phyloP scores from a whole-genome alignment of 108 stramenopile species.

The Nitzschia sp. region DNA sequence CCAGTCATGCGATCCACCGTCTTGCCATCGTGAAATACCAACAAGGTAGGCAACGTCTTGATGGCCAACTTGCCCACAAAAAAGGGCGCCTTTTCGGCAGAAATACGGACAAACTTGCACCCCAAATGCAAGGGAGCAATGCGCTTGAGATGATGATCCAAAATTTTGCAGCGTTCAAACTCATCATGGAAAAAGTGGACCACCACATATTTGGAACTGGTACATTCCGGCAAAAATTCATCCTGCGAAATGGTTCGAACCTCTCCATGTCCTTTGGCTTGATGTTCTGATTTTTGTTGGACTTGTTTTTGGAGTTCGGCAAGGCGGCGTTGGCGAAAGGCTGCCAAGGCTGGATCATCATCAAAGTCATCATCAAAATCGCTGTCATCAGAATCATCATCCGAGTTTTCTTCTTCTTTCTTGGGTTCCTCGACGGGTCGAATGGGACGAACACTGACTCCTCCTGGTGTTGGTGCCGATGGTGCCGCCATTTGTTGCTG shows the following conservation, averaged over 20 bases:
- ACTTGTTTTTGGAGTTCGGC: constrained; percentile 71
- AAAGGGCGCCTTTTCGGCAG: constrained; percentile 96
- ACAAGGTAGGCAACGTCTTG: constrained; percentile 66
- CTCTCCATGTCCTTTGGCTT: constrained; percentile 94
- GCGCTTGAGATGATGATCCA: constrained; percentile 90
- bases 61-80: constrained; percentile 90
- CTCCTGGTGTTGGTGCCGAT: constrained; percentile 11
- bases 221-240: constrained; percentile 93
- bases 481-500: constrained; percentile 34
- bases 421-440: background rate
- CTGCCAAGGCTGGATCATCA: constrained; percentile 64
- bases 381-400: constrained; percentile 45
- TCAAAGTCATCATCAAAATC: constrained; percentile 57
- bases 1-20: constrained; percentile 68
- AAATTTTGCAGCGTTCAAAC: constrained; percentile 91
- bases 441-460: too few species aligned
- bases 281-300: constrained; percentile 53
- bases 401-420: constrained; percentile 34
- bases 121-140: constrained; percentile 77
- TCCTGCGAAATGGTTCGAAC: constrained; percentile 93
- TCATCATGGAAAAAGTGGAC: constrained; percentile 97
- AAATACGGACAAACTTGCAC: constrained; percentile 89
- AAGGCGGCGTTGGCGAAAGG: constrained; percentile 82
- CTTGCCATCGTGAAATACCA: constrained; percentile 84
- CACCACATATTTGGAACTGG: constrained; percentile 62